phyloP scores from a whole-genome alignment of 768 basidiomycete genomes.

The Mycena vulgaris region DNA sequence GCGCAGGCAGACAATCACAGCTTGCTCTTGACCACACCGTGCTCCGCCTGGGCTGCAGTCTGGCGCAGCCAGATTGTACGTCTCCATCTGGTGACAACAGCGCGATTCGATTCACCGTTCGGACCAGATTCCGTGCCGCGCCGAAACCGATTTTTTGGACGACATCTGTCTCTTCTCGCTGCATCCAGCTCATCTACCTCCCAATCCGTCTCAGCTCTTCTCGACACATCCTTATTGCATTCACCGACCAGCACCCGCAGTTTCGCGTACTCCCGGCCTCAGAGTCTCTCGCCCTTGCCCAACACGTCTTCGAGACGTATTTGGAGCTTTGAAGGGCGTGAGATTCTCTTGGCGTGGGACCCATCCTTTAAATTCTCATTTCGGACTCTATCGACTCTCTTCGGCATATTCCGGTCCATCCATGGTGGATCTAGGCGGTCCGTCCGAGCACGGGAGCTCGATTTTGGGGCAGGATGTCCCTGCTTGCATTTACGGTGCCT shows the following conservation, averaged over 20 bases:
- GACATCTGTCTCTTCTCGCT: background rate
- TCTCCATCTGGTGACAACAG: constrained; percentile 3
- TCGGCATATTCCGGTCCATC: constrained; percentile 11
- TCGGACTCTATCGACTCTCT: background rate
- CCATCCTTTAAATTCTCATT: constrained; percentile 13
- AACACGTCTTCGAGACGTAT: constrained; percentile 11
- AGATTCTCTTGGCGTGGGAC: constrained; percentile 8
- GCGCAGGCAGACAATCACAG: too few species aligned
- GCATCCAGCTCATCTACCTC: constrained; percentile 5
- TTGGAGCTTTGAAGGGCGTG: constrained; percentile 1
- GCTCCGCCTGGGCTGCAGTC: background rate
- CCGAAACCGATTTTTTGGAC: background rate
- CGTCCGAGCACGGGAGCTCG: background rate
- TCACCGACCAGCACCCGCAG: background rate
- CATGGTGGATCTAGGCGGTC: background rate
- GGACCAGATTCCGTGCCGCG: background rate
- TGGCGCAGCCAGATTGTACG: background rate
- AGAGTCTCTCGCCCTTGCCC: background rate
- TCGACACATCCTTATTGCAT: background rate
- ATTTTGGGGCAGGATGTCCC: constrained; percentile 3
- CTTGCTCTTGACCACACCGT: too few species aligned
- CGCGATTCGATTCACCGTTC: background rate
- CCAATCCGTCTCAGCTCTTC: background rate
- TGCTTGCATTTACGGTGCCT: background rate
- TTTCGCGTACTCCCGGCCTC: background rate